Conservation (phyloP, 2,329 filamentous ascomycete genomes). For the Fonsecaea pugnacius region DNA sequence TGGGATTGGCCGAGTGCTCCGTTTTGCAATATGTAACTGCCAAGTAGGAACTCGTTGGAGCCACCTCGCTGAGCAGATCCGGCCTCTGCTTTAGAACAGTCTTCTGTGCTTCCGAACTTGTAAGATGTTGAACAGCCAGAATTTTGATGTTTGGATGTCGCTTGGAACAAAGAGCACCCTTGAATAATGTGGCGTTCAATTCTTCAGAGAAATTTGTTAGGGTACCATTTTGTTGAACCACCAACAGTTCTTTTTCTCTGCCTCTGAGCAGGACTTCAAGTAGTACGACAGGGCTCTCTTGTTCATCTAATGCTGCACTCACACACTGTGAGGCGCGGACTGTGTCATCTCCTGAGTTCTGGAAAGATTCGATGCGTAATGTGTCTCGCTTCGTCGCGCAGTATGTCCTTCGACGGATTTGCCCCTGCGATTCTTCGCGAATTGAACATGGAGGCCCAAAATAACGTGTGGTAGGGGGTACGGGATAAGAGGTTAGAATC, state of each 20-base stretch:
- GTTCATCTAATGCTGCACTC: slow-evolving; percentile 40
- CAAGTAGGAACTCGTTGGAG: slow-evolving; percentile 20
- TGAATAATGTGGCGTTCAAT: slow-evolving; percentile 15
- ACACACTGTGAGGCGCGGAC: slow-evolving; percentile 32
- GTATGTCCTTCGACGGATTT: slow-evolving; percentile 60
- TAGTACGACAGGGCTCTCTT: slow-evolving; percentile 48
- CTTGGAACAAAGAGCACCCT: slow-evolving; percentile 20
- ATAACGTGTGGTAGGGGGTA: slow-evolving; percentile 64
- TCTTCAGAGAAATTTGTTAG: slow-evolving; percentile 48
- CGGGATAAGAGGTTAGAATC: slow-evolving; percentile 63
- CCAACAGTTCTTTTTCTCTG: slow-evolving; percentile 40
- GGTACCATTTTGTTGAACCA: slow-evolving; percentile 51
- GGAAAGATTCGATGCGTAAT: slow-evolving; percentile 59
- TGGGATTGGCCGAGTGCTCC: slow-evolving; percentile 12
- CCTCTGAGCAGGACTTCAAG: slow-evolving; percentile 36
- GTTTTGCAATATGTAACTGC: slow-evolving; percentile 21
- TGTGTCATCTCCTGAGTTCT: slow-evolving; percentile 50
- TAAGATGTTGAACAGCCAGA: slow-evolving; percentile 33
- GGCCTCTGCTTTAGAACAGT: slow-evolving; percentile 37
- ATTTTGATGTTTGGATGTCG: slow-evolving; percentile 24
- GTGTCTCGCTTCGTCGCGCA: slow-evolving; percentile 55
- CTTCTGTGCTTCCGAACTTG: slow-evolving; percentile 34
- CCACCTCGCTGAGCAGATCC: slow-evolving; percentile 33
- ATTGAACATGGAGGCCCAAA: slow-evolving; percentile 63
- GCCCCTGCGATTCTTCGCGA: slow-evolving; percentile 53